Percentiles rank a stretch among this genome's conserved stretches.
phyloP scores from a whole-genome alignment of 805 yeast genomes.

The Myxozyma geophila region DNA sequence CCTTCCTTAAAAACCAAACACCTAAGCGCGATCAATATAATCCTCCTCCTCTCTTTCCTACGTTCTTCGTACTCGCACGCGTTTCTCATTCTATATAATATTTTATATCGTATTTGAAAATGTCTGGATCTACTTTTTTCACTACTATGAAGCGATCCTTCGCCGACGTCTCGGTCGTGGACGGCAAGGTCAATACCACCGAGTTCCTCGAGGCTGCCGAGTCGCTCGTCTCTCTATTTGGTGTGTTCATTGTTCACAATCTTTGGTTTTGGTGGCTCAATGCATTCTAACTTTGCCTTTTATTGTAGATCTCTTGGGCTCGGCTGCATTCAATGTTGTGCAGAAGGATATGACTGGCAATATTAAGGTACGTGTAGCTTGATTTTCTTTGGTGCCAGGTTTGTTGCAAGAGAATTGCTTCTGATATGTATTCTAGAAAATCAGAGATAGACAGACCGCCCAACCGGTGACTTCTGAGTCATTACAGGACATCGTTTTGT shows the following conservation, averaged over 20 bases:
- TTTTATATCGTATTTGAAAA: neutral
- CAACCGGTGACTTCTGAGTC: conserved; percentile 69
- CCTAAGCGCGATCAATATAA: too few species aligned
- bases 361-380: conserved; percentile 50
- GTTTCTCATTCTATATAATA: too few species aligned
- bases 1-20: neutral
- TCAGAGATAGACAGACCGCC: conserved; percentile 65
- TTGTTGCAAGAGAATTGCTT: neutral
- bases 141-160: conserved; percentile 77
- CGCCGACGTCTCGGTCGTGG: conserved; percentile 70
- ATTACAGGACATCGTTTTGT: conserved; percentile 74
- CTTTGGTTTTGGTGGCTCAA: neutral
- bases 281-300: neutral
- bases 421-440: conserved; percentile 49
- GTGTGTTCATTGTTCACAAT: conserved; percentile 43
- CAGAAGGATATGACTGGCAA: conserved; percentile 89
- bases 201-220: conserved; percentile 83
- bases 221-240: conserved; percentile 80
- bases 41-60: neutral
- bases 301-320: conserved; percentile 66
- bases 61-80: neutral
- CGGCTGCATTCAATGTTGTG: conserved; percentile 82
- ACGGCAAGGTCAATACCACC: conserved; percentile 68
- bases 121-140: conserved; percentile 54
- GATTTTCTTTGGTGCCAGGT: neutral